Evolutionary conservation across 441 rosid genomes (phyloP), one percentile per base, ranked within the genome.

Genomic region (Aquilaria agallochum): DNA sequence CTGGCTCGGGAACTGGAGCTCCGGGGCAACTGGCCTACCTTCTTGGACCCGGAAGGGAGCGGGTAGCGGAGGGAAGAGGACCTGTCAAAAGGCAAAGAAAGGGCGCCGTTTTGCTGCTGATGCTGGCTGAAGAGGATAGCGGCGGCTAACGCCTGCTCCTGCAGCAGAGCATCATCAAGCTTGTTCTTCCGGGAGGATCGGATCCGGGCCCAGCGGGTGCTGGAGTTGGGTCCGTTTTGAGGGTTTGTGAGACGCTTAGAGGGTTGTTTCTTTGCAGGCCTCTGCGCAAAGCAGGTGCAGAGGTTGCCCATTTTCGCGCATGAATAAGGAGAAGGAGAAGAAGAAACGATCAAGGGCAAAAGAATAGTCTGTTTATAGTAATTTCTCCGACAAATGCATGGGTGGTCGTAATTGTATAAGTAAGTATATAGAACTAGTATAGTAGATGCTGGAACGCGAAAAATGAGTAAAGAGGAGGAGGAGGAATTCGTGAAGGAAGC

Each of bases 1-100:
- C 96, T 78, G 49, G 97, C 82, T 66, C 97, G 75, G 12, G 96
- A 71, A 68, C 96, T 93, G 40, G 98, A 88, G 76, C 95, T 93
- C 63, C 95, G 79, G 52, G 98, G 89, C 73, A 93, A 73, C 65
- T 74, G 88, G 56, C 62, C 56, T 11, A 68, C 78, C 77, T 83
- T 89, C 82, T 82, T 90, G n/a, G 90, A 72, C 50, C 79, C 71
- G 34, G 81, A 50, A 56, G 68, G 67, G 63, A 70, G 81, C 31
- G 88, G 83, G 74, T 78, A 83, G 58, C 98, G 77, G 13, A 82
- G 68, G 0, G 97, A 90, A 11, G 81, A 62, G 0, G 95, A 90
- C 33, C 97, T 92, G 72, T 88, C 95, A 81, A 88, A 85, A 14
- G 82, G 79, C 60, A 78, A 53, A 3, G 81, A 68, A n/a, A 66